These are phyloP conservation scores for Pulveroboletus ravenelii DNA, from an alignment of 768 basidiomycete species.

Conservation along the genomic window DNA sequence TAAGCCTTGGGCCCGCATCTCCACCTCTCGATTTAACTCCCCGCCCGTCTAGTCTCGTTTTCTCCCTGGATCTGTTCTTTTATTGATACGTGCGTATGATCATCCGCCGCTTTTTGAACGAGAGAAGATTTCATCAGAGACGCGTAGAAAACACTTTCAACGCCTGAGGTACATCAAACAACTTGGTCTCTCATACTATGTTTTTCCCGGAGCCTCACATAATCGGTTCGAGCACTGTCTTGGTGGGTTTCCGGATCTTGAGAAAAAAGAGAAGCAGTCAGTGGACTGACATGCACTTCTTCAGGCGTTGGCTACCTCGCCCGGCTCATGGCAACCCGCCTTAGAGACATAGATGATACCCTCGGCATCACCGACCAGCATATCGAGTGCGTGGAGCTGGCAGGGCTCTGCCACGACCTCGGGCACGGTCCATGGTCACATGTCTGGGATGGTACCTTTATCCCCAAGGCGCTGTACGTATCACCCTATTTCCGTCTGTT, in stretches of 20 bases:
- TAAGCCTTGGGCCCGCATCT: constrained; percentile 11
- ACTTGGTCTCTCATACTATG: constrained; percentile 69
- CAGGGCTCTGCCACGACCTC: constrained; percentile 80
- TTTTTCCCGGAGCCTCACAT: constrained; percentile 76
- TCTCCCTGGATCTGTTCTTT: constrained; percentile 40
- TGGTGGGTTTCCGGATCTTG: constrained; percentile 37
- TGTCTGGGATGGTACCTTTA: constrained; percentile 74
- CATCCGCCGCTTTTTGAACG: background rate
- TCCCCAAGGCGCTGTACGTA: constrained; percentile 60
- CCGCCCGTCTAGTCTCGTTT: constrained; percentile 21
- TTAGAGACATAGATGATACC: constrained; percentile 54
- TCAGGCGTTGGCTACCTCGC: constrained; percentile 75
- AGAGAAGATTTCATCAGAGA: background rate
- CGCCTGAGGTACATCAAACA: constrained; percentile 75
- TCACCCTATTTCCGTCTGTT: background rate
- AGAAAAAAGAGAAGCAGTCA: background rate
- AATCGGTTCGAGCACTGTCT: constrained; percentile 81
- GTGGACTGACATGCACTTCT: background rate
- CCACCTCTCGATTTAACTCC: background rate
- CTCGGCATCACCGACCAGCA: constrained; percentile 68
- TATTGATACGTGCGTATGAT: constrained; percentile 58
- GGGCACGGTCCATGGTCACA: constrained; percentile 87
- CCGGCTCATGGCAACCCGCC: constrained; percentile 53
- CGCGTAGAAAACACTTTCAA: constrained; percentile 65
- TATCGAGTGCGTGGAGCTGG: constrained; percentile 71